These are phyloP conservation scores for Periconia sp. DNA, from an alignment of 2,329 filamentous ascomycete species.

Conservation along the genomic window DNA sequence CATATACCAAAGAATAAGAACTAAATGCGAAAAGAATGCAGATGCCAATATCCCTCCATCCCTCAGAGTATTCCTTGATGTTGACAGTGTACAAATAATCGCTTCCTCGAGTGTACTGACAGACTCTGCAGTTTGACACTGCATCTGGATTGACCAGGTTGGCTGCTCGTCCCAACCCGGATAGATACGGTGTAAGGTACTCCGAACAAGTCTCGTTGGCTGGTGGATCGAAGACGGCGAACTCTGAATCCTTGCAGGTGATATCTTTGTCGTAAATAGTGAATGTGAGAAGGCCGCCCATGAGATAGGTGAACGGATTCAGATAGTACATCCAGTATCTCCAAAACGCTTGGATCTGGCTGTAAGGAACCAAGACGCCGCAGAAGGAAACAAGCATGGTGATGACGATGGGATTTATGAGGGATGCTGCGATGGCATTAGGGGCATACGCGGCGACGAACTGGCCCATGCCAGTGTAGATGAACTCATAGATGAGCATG, in stretches of 20 bases:
- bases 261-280: constrained; percentile 57
- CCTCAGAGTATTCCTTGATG: constrained; percentile 59
- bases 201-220: constrained; percentile 63
- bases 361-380: constrained; percentile 72
- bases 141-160: constrained; percentile 66
- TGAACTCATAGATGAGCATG: constrained; percentile 67
- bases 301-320: constrained; percentile 72
- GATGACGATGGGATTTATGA: no score
- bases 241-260: constrained; percentile 55
- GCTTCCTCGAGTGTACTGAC: constrained; percentile 64
- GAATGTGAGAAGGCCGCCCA: constrained; percentile 68
- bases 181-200: constrained; percentile 65
- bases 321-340: constrained; percentile 70
- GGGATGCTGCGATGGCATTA: constrained; percentile 1
- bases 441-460: constrained; percentile 53
- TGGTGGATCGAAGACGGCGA: constrained; percentile 67
- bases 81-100: constrained; percentile 67
- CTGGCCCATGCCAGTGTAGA: constrained; percentile 59
- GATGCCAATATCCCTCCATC: constrained; percentile 71
- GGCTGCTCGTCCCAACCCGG: constrained; percentile 50
- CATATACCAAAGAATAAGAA: constrained; percentile 73
- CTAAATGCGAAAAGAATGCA: constrained; percentile 70
- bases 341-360: constrained; percentile 65
- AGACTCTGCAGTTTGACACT: constrained; percentile 67
- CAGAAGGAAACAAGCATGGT: constrained; percentile 57